A percentile compares a stretch with the other conserved stretches of the same genome.
phyloP scores from a whole-genome alignment of 225 moss, liverwort and hornwort species.

The Pseudoscleropodium purum region DNA sequence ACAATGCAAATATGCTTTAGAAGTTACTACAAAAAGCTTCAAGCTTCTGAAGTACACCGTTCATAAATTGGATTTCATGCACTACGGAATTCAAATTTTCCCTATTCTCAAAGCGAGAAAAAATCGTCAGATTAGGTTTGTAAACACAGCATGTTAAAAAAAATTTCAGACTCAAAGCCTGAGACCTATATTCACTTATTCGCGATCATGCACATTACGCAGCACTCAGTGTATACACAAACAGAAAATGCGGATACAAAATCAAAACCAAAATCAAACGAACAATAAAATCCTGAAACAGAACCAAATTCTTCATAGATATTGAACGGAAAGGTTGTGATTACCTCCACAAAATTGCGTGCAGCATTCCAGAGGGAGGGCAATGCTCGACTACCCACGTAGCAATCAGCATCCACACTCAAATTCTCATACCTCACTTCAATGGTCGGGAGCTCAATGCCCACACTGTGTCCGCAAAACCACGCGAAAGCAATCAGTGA shows the following conservation, averaged over 20 bases:
- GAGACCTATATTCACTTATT: background rate
- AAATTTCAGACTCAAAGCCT: background rate
- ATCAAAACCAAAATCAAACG: background rate
- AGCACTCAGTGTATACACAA: background rate
- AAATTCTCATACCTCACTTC: slow-evolving; percentile 45
- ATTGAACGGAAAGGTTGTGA: background rate
- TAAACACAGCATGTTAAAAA: background rate
- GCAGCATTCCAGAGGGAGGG: slow-evolving; percentile 48
- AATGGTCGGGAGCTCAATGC: slow-evolving; percentile 53
- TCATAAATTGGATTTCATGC: background rate
- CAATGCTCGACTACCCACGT: slow-evolving; percentile 37
- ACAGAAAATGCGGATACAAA: background rate
- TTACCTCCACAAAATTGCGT: slow-evolving; percentile 41
- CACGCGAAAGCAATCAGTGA: slow-evolving; percentile 39
- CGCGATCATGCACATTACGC: background rate
- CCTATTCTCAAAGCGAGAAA: background rate
- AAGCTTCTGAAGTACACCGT: background rate
- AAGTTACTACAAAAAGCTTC: background rate
- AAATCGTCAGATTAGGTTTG: background rate
- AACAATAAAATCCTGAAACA: background rate
- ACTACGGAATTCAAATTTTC: background rate
- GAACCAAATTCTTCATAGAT: background rate
- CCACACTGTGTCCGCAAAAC: slow-evolving; percentile 49
- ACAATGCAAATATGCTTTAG: too few species aligned
- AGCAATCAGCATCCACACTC: slow-evolving; percentile 41